Evolutionary conservation across 306 rosid species (phyloP), one percentile per base, ranked within the genome.

Genomic region (Prunus kanzakura): DNA sequence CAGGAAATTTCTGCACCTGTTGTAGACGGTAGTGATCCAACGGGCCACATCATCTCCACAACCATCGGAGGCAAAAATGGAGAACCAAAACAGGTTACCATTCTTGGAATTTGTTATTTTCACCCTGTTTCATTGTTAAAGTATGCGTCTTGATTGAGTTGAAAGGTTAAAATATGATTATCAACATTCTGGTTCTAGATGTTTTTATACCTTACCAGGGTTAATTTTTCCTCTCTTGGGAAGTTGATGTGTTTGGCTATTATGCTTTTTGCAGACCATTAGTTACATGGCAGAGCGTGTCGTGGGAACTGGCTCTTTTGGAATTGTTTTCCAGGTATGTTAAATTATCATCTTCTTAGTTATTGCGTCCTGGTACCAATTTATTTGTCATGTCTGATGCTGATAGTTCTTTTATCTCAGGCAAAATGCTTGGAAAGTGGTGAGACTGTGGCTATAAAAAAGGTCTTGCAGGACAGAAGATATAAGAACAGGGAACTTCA

Each of bases 211-310:
- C 55, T 66, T 22, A 32, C 45, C 69, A 50, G 66, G 29, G 25
- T 38, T 67, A 43, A 2, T 35, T 35, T 67, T 35, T 55, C 14
- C 71, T 45, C 43, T 58, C 47, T 54, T 66, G n/a, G 50, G 66
- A 78, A 83, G 81, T 72, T 87, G 69, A 84, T 80, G n/a, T 35
- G 66, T 62, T 77, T 78, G 18, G 52, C 14, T 69, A 12, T 69
- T n/a, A 16, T 84, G 55, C 32, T 78, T 74, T 55, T 83, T 86
- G 88, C 80, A 94, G 98, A 94, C 98, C 51, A 90, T 94, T 71
- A 94, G 97, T 82, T 94, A 94, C 89, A 94, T 90, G 98, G 98
- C 98, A 63, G 98, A 93, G 60, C 92, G 97, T 4, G 86, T 91
- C 72, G 97, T 93, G 65, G 98, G 98, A 74, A 90, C 84, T 45